Percentiles rank a stretch among this genome's conserved stretches.
phyloP scores from a whole-genome alignment of 78 protist species.

The Isochrysis galbana region DNA sequence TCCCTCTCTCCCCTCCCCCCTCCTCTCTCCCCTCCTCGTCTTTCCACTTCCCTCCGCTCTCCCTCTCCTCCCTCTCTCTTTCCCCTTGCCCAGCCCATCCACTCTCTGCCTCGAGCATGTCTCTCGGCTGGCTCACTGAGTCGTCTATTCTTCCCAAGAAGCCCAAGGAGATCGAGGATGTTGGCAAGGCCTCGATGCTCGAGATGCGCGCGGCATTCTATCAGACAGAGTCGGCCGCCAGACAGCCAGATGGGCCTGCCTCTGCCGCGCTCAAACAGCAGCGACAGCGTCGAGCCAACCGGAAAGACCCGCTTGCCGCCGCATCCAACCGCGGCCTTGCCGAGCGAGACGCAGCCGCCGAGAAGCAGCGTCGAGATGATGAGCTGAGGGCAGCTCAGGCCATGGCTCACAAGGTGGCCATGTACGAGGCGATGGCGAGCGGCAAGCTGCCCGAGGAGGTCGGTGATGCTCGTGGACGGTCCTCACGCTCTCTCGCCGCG shows the following conservation, averaged over 20 bases:
- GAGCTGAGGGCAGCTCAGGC: background rate
- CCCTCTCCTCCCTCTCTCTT: no score
- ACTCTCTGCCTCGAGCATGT: no score
- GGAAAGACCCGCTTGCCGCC: background rate
- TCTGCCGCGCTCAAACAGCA: background rate
- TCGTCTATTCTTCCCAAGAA: background rate
- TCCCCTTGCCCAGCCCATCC: no score
- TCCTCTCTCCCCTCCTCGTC: no score
- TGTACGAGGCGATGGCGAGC: background rate
- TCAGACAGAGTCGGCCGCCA: background rate
- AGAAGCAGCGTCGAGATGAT: background rate
- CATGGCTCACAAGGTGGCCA: background rate
- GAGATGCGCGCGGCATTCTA: background rate
- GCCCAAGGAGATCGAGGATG: background rate
- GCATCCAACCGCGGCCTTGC: background rate
- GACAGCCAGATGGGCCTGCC: background rate
- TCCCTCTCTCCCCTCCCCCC: no score
- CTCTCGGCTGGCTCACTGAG: conserved; percentile 3
- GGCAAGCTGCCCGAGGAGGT: background rate
- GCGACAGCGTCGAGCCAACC: background rate
- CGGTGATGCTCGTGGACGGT: no score
- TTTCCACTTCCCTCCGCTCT: no score
- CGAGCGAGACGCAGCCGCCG: background rate
- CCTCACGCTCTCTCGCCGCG: no score
- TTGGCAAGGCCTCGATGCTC: conserved; percentile 2